Evolutionary conservation across 2,329 filamentous ascomycete genomes (phyloP), one percentile per base, ranked within the genome.

Genomic region (Epichloe sibirici): DNA sequence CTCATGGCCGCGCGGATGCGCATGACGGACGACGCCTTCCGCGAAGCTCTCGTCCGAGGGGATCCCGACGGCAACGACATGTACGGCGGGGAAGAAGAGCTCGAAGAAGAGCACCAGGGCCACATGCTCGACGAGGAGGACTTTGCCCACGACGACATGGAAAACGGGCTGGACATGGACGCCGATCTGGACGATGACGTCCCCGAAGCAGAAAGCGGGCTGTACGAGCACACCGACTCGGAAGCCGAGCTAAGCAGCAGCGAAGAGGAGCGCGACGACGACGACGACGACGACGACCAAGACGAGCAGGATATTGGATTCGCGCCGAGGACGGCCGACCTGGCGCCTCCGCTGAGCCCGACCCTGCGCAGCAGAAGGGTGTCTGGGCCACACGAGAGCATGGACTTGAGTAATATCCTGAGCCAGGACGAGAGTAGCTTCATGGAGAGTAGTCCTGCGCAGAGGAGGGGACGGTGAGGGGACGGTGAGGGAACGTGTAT

Each of bases 221-320:
- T 79, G 59, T 89, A 88, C 69, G 85, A 90, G 70, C 85, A 89
- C 63, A 89, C 86, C 8, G 86, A 89, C 67, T 85, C 84, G 2
- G 85, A 88, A 58, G 83, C 75, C 8, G 82, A 83, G 49, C 58
- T 82, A 49, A 75, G 68, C 54, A 79, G 74, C 61, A 77, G 74
- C 55, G 70, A 70, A 48, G 68, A 70, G 5, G 52, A 50, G 0
- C 49, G 48, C 9, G 51, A 52, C 11, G 54, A 56, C 0, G 57
- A 56, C 13, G 61, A 59, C 31, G 57, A 56, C 15, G 57, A 55
- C 1, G 57, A 57, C 3, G 61, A 60, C 23, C 54, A 48, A 7
- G 57, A 55, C 3, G 59, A 61, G 4, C 52, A 58, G 5, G 60
- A 64, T 46, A 65, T 71, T 51, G 71, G 69, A 56, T 74, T 73